phyloP scores from a whole-genome alignment of 2,329 filamentous ascomycete species.

The Colletotrichum higginsianum region DNA sequence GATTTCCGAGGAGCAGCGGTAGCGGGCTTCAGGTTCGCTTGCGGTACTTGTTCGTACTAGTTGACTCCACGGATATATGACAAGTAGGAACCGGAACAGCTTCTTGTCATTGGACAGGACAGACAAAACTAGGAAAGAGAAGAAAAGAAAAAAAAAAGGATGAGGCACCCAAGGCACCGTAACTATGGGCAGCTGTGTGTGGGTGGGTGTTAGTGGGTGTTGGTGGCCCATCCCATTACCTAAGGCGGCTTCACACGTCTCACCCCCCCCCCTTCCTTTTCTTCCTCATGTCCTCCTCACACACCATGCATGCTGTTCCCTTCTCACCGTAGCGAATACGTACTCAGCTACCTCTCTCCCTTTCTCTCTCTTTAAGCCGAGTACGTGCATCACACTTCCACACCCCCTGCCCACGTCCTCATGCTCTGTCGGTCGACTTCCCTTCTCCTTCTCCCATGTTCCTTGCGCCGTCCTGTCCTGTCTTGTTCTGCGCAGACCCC shows the following conservation, averaged over 20 bases:
- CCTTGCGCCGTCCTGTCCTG: conserved; percentile 19
- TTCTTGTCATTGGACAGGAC: background rate
- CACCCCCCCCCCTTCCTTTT: background rate
- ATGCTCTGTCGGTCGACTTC: too few species aligned
- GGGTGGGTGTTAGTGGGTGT: too few species aligned
- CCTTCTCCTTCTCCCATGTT: conserved; percentile 9
- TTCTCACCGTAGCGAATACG: background rate
- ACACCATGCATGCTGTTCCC: background rate
- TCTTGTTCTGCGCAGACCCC: conserved; percentile 22
- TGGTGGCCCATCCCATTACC: conserved; percentile 16
- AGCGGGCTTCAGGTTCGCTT: background rate
- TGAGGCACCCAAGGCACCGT: conserved; percentile 11
- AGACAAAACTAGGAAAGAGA: background rate
- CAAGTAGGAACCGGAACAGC: background rate
- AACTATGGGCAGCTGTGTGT: conserved; percentile 1
- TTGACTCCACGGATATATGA: background rate
- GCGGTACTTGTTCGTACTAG: background rate
- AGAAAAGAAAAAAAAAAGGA: background rate
- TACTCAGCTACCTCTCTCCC: background rate
- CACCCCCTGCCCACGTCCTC: background rate
- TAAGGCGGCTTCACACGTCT: conserved; percentile 14
- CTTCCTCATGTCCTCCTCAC: background rate
- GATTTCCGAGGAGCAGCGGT: background rate
- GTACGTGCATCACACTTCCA: background rate
- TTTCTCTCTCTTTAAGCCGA: background rate